Base-by-base conservation (phyloP, 257 asterid genomes). In the Cordia subcordata region DNA sequence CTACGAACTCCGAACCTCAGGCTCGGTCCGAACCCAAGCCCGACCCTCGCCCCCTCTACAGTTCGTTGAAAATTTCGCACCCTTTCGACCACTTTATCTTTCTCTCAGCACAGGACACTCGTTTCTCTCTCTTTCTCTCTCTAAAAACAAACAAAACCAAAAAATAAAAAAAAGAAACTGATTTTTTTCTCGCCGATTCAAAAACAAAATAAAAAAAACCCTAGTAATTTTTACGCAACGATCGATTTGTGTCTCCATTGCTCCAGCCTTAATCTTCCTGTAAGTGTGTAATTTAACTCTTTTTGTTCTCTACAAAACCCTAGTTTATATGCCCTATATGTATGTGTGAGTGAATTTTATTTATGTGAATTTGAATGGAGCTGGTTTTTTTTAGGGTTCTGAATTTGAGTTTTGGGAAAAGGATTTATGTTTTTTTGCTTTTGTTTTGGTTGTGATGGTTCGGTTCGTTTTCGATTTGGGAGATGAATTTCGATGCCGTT, bases 11-110 rank as follows among this genome's bases (percentile, higher is more conserved):
- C 4, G 10, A 11, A 42, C 47, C 44, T 39, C 44, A 39, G n/a
- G n/a, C n/a, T n/a, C n/a, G n/a, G n/a, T n/a, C n/a, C 35, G 35
- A 27, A 27, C 47, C 47, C 47, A 42, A 11, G 10, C 47, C 47
- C 3, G 2, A 42, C 5, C 47, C 10, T 4, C 47, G 12, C 74
- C 46, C 55, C 67, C 74, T 39, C 68, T 59, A 58, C 78, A 57
- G 73, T 71, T 75, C 72, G 80, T 83, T 80, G 82, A 78, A 78
- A 78, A 70, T 73, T 81, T 74, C 78, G 70, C 80, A 67, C 72
- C 44, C 74, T 68, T 67, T 77, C 49, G 60, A 46, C 71, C 71
- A 53, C 73, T 45, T 33, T 59, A 19, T 69, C 70, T 64, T 72
- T 70, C 69, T 67, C 73, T 61, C 75, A 49, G 37, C 32, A 32